Conservation (phyloP, 768 basidiomycete genomes). For the Hygrocybe punicea region DNA sequence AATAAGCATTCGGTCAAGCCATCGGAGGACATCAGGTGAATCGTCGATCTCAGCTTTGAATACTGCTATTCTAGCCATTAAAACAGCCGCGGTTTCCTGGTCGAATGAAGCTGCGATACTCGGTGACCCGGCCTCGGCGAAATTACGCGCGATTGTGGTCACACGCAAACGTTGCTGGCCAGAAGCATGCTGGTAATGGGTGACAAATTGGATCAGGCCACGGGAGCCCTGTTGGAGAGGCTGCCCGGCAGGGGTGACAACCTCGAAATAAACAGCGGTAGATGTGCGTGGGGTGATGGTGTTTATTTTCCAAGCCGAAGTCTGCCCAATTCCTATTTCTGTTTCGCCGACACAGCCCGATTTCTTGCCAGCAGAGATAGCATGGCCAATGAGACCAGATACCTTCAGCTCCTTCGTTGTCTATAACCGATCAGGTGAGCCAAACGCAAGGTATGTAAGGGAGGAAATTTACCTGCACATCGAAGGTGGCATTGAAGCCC, state of each 20-base stretch:
- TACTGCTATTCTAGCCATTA: slow-evolving; percentile 98
- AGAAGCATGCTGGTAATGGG: slow-evolving; percentile 95
- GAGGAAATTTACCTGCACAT: slow-evolving; percentile 70
- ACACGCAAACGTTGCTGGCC: slow-evolving; percentile 94
- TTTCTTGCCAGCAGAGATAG: slow-evolving; percentile 96
- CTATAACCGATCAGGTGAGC: slow-evolving; percentile 39
- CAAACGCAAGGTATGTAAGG: not conserved
- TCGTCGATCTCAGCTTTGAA: slow-evolving; percentile 99
- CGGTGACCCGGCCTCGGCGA: slow-evolving; percentile 95
- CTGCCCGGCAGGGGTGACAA: slow-evolving; percentile 95
- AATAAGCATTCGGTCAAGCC: slow-evolving; percentile 98
- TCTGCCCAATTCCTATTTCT: slow-evolving; percentile 97
- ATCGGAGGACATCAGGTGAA: slow-evolving; percentile 90
- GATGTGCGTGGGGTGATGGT: slow-evolving; percentile 83
- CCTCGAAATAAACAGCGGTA: slow-evolving; percentile 94
- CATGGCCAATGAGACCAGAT: slow-evolving; percentile 96
- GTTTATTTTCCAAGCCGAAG: slow-evolving; percentile 98
- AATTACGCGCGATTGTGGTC: slow-evolving; percentile 97
- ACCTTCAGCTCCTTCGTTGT: slow-evolving; percentile 99
- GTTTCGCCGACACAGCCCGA: slow-evolving; percentile 96
- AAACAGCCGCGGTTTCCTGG: slow-evolving; percentile 94
- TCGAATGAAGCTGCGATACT: slow-evolving; percentile 92
- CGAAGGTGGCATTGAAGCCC: slow-evolving; percentile 99
- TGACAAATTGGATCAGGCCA: slow-evolving; percentile 96
- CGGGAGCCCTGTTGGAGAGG: slow-evolving; percentile 84